Evolutionary conservation across 148 eudicot species (phyloP).

Genomic region (Dysphania ambrosioides): DNA sequence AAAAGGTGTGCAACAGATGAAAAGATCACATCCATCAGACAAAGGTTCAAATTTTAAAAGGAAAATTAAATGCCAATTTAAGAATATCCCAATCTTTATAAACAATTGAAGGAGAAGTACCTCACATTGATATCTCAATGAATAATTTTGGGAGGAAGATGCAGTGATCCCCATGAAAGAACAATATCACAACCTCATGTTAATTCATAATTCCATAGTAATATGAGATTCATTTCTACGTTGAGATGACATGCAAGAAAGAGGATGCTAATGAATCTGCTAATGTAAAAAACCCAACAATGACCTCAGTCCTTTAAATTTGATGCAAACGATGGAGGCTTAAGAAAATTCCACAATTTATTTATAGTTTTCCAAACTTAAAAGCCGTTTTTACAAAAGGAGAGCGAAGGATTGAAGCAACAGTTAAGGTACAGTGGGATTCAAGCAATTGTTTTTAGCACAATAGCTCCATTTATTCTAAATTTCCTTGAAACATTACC

Average conservation of each 20-base stretch:
- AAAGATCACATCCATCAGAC: background rate
- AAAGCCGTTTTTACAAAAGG: background rate
- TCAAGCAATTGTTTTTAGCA: background rate
- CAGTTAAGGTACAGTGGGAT: background rate
- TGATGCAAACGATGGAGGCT: background rate
- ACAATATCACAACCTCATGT: background rate
- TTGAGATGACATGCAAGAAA: background rate
- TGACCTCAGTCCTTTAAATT: background rate
- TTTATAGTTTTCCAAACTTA: background rate
- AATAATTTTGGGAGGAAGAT: background rate
- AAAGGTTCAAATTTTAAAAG: background rate
- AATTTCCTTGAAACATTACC: background rate
- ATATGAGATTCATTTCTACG: background rate
- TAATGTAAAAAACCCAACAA: background rate
- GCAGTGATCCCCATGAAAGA: background rate
- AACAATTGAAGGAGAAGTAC: background rate
- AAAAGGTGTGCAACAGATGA: background rate
- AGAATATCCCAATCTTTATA: background rate
- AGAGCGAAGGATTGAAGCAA: background rate
- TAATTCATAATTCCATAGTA: background rate
- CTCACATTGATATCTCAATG: background rate
- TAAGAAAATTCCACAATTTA: too few species aligned
- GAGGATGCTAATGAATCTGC: background rate
- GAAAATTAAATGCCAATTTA: background rate
- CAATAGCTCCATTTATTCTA: background rate